phyloP scores from a whole-genome alignment of 106 monocot genomes.

The Dendrobium chrysotoxum region DNA sequence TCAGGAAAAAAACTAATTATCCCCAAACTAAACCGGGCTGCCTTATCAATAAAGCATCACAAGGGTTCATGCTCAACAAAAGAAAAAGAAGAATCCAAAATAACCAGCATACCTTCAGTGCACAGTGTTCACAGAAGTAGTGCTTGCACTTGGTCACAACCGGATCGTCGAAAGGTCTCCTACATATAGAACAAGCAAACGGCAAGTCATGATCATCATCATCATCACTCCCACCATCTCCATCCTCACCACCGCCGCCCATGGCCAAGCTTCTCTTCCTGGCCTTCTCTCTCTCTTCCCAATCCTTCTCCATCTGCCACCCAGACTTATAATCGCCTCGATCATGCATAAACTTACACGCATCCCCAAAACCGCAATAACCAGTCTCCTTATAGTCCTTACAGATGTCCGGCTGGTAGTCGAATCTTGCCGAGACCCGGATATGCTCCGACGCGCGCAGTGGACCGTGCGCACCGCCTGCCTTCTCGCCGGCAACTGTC shows the following conservation, averaged over 20 bases:
- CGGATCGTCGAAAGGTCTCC: conserved; percentile 68
- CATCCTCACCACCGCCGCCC: conserved; percentile 37
- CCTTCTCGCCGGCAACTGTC: conserved; percentile 89
- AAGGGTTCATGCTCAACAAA: neutral
- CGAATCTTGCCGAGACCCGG: conserved; percentile 75
- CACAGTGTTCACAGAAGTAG: conserved; percentile 98
- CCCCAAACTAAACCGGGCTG: neutral
- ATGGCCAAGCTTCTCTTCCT: conserved; percentile 58
- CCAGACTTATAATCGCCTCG: conserved; percentile 97
- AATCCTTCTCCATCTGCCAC: conserved; percentile 95
- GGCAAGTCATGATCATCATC: conserved; percentile 61
- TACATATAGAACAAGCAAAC: conserved; percentile 71
- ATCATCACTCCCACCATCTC: conserved; percentile 19
- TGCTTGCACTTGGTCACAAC: conserved; percentile 97
- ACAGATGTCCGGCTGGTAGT: conserved; percentile 97
- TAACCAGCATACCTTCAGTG: conserved; percentile 55
- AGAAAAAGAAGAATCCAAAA: neutral
- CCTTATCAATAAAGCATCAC: neutral
- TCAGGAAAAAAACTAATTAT: neutral
- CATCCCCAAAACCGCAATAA: conserved; percentile 92
- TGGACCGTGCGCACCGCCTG: conserved; percentile 88
- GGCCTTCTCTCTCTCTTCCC: conserved; percentile 74
- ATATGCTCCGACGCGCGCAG: conserved; percentile 84
- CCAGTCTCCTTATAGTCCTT: conserved; percentile 99
- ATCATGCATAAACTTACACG: conserved; percentile 99